Evolutionary conservation across 140 eudicot species (phyloP).

Genomic region (Erigeron philadelphicus): DNA sequence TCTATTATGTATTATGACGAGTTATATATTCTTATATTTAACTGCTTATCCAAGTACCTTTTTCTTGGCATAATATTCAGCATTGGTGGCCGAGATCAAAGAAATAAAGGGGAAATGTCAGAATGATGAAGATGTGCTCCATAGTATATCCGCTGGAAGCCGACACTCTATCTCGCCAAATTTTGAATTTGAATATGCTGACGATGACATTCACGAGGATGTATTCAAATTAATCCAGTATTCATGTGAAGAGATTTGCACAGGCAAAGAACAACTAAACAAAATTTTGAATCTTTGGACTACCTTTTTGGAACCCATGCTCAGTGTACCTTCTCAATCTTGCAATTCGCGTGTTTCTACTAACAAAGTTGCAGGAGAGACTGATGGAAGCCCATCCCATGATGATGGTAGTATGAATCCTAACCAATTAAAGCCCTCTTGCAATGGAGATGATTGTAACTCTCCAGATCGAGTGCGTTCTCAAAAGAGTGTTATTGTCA

Average conservation of each 20-base stretch:
- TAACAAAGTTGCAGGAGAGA: constrained; percentile 35
- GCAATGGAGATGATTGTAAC: constrained; percentile 46
- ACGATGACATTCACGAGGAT: constrained; percentile 70
- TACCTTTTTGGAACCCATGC: constrained; percentile 75
- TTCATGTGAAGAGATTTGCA: constrained; percentile 85
- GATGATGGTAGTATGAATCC: constrained; percentile 33
- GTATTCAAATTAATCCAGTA: constrained; percentile 60
- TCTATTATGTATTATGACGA: background rate
- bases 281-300: constrained; percentile 79
- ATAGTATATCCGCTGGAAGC: constrained; percentile 71
- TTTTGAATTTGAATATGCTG: constrained; percentile 58
- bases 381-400: constrained; percentile 35
- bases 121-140: constrained; percentile 70
- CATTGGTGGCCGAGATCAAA: constrained; percentile 74
- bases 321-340: constrained; percentile 53
- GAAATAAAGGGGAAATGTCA: constrained; percentile 74
- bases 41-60: background rate
- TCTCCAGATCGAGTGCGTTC: constrained; percentile 35
- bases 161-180: constrained; percentile 58
- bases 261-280: constrained; percentile 69
- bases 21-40: background rate
- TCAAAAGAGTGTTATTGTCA: constrained; percentile 32
- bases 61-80: constrained; percentile 38
- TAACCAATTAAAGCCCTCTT: constrained; percentile 37
- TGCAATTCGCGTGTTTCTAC: constrained; percentile 30